Evolutionary conservation across 257 asterid species (phyloP).

Genomic region (Solanum paucissectum): DNA sequence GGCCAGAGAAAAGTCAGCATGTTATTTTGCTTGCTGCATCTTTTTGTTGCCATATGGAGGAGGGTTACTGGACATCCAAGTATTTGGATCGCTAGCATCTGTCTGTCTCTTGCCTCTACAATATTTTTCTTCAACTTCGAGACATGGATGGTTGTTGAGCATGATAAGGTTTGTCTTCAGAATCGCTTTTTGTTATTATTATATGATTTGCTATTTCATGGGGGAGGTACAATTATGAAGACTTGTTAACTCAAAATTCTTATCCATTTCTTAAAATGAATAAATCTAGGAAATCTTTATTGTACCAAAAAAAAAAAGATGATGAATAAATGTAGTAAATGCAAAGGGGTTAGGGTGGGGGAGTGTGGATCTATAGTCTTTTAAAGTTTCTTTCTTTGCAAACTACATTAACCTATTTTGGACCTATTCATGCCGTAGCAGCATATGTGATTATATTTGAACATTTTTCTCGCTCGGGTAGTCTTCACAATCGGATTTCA

Average conservation of each 20-base stretch:
- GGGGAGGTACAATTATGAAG: neutral
- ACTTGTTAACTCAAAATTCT: neutral
- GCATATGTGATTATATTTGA: neutral
- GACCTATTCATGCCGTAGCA: neutral
- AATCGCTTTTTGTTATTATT: neutral
- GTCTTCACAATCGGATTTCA: neutral
- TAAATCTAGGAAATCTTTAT: neutral
- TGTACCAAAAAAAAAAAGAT: neutral
- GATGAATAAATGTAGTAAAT: neutral
- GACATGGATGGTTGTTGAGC: conserved; percentile 86
- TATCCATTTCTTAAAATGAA: neutral
- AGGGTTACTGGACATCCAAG: conserved; percentile 31
- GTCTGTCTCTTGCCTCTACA: conserved; percentile 64
- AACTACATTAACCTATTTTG: neutral
- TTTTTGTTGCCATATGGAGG: conserved; percentile 51
- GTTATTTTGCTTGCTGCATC: conserved; percentile 57
- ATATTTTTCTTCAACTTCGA: conserved; percentile 71
- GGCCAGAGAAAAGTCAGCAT: conserved; percentile 70
- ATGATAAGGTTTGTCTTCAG: conserved; percentile 53
- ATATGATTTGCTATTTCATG: neutral
- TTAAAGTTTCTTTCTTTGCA: neutral
- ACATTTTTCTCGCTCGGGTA: neutral
- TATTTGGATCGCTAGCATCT: conserved; percentile 52
- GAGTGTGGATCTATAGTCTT: neutral
- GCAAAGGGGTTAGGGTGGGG: neutral